Percentiles rank a stretch among this genome's conserved stretches.
Conservation (phyloP, 2,329 filamentous ascomycete species). For the Penicillium sp. region DNA sequence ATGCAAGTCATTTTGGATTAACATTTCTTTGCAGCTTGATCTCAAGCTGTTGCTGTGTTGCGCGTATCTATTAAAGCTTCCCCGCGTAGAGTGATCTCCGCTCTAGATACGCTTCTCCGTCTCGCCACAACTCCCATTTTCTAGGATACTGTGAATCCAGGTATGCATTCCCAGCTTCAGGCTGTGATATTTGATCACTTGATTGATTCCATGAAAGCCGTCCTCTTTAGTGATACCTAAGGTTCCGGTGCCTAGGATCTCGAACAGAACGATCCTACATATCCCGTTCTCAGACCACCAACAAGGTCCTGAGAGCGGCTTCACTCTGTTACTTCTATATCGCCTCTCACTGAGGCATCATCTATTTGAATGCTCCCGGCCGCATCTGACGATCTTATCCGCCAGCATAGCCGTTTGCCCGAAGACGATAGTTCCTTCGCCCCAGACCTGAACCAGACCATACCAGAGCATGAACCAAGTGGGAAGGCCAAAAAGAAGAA, state of each 20-base stretch:
- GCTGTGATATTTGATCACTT: not conserved
- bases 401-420: slow-evolving; percentile 37
- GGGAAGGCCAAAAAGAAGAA: slow-evolving; percentile 43
- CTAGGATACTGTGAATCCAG: slow-evolving; percentile 1
- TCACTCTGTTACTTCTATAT: slow-evolving; percentile 9
- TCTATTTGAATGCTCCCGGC: slow-evolving; percentile 45
- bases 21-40: not conserved
- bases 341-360: slow-evolving; percentile 33
- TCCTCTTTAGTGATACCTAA: slow-evolving; percentile 10
- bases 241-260: not conserved
- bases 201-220: slow-evolving; percentile 3
- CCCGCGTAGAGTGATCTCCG: slow-evolving; percentile 27
- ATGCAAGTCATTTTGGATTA: slow-evolving; percentile 9
- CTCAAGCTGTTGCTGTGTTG: slow-evolving; percentile 25
- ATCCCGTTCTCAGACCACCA: slow-evolving; percentile 37
- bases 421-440: slow-evolving; percentile 31
- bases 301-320: slow-evolving; percentile 34
- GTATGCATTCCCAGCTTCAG: slow-evolving; percentile 2
- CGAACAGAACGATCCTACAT: slow-evolving; percentile 3
- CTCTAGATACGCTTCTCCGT: slow-evolving; percentile 24
- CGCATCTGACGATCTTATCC: slow-evolving; percentile 39
- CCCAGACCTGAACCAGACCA: slow-evolving; percentile 27
- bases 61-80: slow-evolving; percentile 28
- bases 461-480: slow-evolving; percentile 33
- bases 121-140: not conserved